Base-by-base conservation (phyloP, 2,329 filamentous ascomycete genomes). In the Trichophyton benhamiae region DNA sequence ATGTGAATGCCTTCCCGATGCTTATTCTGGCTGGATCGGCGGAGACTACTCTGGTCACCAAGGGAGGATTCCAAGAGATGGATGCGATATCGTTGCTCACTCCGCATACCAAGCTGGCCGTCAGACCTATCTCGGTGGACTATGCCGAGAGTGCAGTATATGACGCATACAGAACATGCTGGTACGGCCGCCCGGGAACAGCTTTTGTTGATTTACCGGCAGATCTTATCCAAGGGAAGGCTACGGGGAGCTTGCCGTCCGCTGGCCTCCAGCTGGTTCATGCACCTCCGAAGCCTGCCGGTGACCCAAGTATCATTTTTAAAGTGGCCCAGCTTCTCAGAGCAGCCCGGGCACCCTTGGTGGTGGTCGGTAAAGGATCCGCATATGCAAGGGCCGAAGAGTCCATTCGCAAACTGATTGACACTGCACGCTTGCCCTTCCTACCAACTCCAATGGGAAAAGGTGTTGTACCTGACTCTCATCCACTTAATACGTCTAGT, bases 391-490 rank as follows among this genome's bases (percentile, higher is more conserved):
- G 75, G 57, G 78, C 80, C 2, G 80, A 83, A 64, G 41, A 62
- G 0, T 66, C 68, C 1, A 78, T 83, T 60, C 71, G 76, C 27
- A 64, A 70, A 11, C 69, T 83, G 30, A 72, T 83, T 25, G 69
- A 80, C 53, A 67, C 70, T 65, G 79, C 78, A 8, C 71, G 76
- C 27, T 72, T 84, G 9, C 81, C 80, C 0, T 83, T 84, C 67
- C 71, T 84, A 5, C 80, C 81, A 0, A 82, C 80, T 0, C 82
- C 81, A 0, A 83, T 83, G 80, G 82, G 81, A 3, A 83, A 83
- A 67, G 82, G 82, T 22, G 75, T 84, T 4, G 66, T 83, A 1
- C 74, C 81, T 8, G 81, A 83, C 65, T 81, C 78, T 0, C 79
- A 82, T 66, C 73, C 76, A 0, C 71, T 77, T 57, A 83, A 83